Evolutionary conservation across 345 rosid species (phyloP).

Genomic region (Xanthoceras sorbifolium): DNA sequence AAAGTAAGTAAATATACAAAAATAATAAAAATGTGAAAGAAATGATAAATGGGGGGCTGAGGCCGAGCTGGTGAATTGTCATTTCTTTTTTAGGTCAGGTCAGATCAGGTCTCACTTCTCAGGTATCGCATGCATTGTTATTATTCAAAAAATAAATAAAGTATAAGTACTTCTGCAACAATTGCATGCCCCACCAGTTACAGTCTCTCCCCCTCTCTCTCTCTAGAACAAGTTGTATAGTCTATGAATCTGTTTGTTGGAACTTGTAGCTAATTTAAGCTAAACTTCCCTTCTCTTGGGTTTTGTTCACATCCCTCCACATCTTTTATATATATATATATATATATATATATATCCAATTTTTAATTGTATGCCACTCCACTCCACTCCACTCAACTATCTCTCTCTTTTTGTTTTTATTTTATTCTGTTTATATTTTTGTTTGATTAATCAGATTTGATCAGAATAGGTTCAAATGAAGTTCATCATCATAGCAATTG

Average conservation of each 20-base stretch:
- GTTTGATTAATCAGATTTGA: too few relatives aligned
- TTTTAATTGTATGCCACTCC: background rate
- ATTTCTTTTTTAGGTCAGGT: background rate
- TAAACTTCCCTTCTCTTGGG: background rate
- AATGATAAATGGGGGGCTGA: too few relatives aligned
- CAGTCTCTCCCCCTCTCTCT: background rate
- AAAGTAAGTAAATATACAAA: too few relatives aligned
- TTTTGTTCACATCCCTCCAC: background rate
- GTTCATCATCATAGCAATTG: too few relatives aligned
- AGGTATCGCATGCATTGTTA: background rate
- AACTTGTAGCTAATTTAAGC: slow-evolving; percentile 32
- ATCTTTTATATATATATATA: background rate
- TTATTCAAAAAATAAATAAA: background rate
- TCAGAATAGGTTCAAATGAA: too few relatives aligned
- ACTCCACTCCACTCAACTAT: too few relatives aligned
- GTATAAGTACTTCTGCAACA: background rate
- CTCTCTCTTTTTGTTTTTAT: background rate
- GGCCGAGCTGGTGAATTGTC: background rate
- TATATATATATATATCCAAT: too few relatives aligned
- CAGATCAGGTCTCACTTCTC: background rate
- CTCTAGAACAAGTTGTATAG: background rate
- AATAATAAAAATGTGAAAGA: background rate
- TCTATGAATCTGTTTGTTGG: slow-evolving; percentile 28
- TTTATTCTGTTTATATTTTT: too few relatives aligned
- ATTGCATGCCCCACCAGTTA: background rate